Evolutionary conservation across 257 asterid species (phyloP), one percentile per base, ranked within the genome.

Genomic region (Orobanche coerulescens): DNA sequence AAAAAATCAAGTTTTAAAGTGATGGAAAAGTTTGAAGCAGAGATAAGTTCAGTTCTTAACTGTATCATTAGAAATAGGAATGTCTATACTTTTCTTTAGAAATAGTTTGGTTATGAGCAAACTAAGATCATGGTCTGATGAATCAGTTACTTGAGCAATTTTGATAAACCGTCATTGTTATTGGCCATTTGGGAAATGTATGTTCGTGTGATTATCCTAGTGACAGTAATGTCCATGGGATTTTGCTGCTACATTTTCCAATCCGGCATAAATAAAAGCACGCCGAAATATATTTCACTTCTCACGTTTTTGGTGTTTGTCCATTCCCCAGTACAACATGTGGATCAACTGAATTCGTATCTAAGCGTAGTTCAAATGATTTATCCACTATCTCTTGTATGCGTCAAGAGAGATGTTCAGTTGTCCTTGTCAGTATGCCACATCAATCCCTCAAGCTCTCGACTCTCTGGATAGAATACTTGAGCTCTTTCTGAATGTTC

Each of bases 401-500:
- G 62, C 60, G 16, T 68, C 22, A n/a, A 16, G 48, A 56, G 55
- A 26, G 28, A 37, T 13, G 46, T 25, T 44, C 31, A 43, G 3
- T 69, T 55, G 43, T 37, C 12, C n/a, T 15, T 58, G 33, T 53
- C 61, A 43, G 5, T 26, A 26, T 49, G 42, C 11, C 23, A n/a
- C 54, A 50, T 62, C 68, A 75, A 12, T 43, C 81, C 62, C 75
- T 78, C 26, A 50, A 6, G 42, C 83, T 80, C 71, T 93, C 97
- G 13, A 84, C 72, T 75, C 80, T 84, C 83, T 82, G 94, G 64
- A 92, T 86, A 20, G 91, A 74, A 64, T 70, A 86, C 75, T 92
- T 88, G 72, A 92, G 95, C 73, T 92, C 98, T 71, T 86, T 88
- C 75, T 88, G 98, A 68, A 86, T 84, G 77, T 84, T 82, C 68